A percentile compares a stretch with the other conserved stretches of the same genome.
Evolutionary conservation across 768 basidiomycete genomes (phyloP).

Genomic region (Podaxis carcinomalis): DNA sequence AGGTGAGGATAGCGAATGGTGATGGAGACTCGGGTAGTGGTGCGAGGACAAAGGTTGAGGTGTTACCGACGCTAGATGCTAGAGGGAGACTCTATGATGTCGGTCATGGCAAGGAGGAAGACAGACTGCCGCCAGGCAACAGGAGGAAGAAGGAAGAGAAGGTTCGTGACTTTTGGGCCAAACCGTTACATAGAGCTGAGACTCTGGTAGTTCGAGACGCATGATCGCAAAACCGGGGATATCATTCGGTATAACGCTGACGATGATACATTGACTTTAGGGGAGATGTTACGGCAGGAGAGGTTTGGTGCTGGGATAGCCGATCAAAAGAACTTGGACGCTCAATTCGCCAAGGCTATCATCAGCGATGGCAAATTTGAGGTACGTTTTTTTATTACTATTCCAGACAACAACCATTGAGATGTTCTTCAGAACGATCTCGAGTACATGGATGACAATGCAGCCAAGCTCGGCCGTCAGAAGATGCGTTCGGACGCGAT

Average conservation of each 20-base stretch:
- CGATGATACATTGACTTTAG: conserved; percentile 81
- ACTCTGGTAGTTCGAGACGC: conserved; percentile 68
- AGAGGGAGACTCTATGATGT: conserved; percentile 87
- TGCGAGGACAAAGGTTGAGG: conserved; percentile 64
- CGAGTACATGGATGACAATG: conserved; percentile 97
- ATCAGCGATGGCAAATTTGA: conserved; percentile 86
- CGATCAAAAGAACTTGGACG: conserved; percentile 90
- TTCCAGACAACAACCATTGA: neutral
- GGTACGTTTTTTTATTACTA: conserved; percentile 33
- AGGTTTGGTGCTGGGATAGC: conserved; percentile 82
- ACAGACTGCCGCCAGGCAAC: conserved; percentile 54
- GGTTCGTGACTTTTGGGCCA: conserved; percentile 29
- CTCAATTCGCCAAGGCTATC: conserved; percentile 83
- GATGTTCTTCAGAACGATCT: conserved; percentile 58
- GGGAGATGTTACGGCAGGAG: conserved; percentile 92
- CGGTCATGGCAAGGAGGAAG: conserved; percentile 71
- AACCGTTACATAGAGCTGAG: conserved; percentile 2
- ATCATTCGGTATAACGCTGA: conserved; percentile 86
- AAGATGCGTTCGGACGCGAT: conserved; percentile 97
- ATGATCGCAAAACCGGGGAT: conserved; percentile 87
- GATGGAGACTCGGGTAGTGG: conserved; percentile 33
- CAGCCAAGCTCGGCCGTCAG: conserved; percentile 84
- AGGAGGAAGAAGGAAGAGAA: conserved; percentile 75
- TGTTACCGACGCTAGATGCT: conserved; percentile 86
- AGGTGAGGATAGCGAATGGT: conserved; percentile 48